A percentile compares a stretch with the other conserved stretches of the same genome.
Evolutionary conservation across 192 early-diverging fungal species (phyloP).

Genomic region (Podila epicladia): DNA sequence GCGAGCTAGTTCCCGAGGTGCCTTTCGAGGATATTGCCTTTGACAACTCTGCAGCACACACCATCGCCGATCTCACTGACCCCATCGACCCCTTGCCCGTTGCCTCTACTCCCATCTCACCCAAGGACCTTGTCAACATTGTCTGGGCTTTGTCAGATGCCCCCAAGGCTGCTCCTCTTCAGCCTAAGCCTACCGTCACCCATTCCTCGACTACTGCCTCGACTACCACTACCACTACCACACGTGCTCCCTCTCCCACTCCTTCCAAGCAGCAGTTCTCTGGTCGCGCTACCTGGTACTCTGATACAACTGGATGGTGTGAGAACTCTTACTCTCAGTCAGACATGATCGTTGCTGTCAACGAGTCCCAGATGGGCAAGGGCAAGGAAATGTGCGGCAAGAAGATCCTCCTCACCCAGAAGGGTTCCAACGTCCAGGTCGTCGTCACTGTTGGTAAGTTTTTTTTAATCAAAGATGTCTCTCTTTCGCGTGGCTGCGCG

Average conservation of each 20-base stretch:
- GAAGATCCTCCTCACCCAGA: conserved; percentile 28
- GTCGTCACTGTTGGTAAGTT: conserved; percentile 19
- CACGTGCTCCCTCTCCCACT: background rate
- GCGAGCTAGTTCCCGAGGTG: conserved; percentile 19
- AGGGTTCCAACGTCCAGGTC: conserved; percentile 29
- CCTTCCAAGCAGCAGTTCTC: conserved; percentile 15
- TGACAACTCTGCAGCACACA: conserved; percentile 6
- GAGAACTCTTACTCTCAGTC: conserved; percentile 41
- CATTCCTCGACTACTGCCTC: background rate
- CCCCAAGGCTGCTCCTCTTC: background rate
- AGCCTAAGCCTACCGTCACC: background rate
- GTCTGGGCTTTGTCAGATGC: conserved; percentile 28
- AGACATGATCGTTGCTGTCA: conserved; percentile 47
- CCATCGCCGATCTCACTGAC: conserved; percentile 15
- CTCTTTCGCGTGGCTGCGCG: background rate
- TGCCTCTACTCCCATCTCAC: conserved; percentile 14
- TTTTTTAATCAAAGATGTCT: background rate
- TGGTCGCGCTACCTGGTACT: conserved; percentile 39
- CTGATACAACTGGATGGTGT: conserved; percentile 34
- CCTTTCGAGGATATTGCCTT: conserved; percentile 23
- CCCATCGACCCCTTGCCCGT: background rate
- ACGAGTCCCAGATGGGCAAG: conserved; percentile 39
- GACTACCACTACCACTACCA: conserved; percentile 8
- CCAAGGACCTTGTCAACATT: conserved; percentile 29
- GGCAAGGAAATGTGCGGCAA: conserved; percentile 34